Evolutionary conservation across 805 yeast genomes (phyloP), one percentile per base, ranked within the genome.

Genomic region (Wickerhamiella slavikovae): DNA sequence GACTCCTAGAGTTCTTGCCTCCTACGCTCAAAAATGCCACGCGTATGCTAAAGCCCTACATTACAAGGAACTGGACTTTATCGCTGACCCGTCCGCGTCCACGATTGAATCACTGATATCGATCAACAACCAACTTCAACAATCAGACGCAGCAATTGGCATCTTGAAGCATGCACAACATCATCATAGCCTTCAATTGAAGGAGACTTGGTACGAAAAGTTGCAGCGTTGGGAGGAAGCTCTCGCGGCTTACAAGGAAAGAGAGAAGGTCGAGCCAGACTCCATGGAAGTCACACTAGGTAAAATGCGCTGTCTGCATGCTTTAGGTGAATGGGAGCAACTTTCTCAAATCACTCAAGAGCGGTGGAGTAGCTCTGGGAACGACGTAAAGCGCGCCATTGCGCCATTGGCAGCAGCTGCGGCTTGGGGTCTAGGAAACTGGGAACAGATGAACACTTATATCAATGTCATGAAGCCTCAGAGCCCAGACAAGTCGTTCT

Each of bases 351-450:
- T 89, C 32, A 93, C 95, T 0, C 73, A 71, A 40, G 72, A 70
- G 25, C 80, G 78, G 45, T 89, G 99, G 99, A 59, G 56, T 13
- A 57, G 61, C 18, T 66, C 92, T 1, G 60, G 78, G 1, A 61
- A 71, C 17, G 93, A 80, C 12, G 68, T 70, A 23, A 66, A 72
- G 40, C 60, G 93, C 32, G 68, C 73, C 4, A 82, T 89, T 41
- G 98, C 98, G 2, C 96, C 98, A 1, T 56, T 91, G 31, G 98
- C 96, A 0, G 98, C 98, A 0, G 95, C 96, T 2, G 95, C 98
- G 1, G 80, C 96, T 1, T 89, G 98, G 98, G 95, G 96, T 11
- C 58, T 91, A 24, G 85, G 85, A 2, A 89, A 79, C 45, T 91
- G 98, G 98, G 94, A 82, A 39, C 63, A 78, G 42, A 83, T 91